Conservation (phyloP, 768 basidiomycete species). For the Clavaria fumosa region DNA sequence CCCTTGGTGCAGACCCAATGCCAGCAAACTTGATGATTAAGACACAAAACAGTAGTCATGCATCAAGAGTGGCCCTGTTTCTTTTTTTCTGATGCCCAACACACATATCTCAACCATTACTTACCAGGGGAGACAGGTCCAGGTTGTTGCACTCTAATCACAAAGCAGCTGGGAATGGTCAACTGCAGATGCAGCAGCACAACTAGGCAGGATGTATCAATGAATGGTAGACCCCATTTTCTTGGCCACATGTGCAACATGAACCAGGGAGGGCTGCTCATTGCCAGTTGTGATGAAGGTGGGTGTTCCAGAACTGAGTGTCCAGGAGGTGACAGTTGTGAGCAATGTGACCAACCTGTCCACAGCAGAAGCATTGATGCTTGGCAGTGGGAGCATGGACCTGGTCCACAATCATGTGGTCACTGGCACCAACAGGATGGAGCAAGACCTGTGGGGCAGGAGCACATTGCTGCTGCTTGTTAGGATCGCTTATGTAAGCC, state of each 20-base stretch:
- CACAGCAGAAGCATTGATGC: no score
- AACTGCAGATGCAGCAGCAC: constrained; percentile 56
- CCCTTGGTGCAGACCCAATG: constrained; percentile 23
- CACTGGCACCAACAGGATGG: no score
- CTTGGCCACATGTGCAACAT: constrained; percentile 57
- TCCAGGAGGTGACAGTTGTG: no score
- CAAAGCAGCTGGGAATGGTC: constrained; percentile 51
- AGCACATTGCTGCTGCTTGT: no score
- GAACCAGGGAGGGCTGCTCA: no score
- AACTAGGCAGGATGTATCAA: constrained; percentile 50
- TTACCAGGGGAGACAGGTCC: constrained; percentile 60
- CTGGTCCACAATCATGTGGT: no score
- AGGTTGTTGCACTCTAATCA: constrained; percentile 48
- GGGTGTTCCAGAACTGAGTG: no score
- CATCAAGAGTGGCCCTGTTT: constrained; percentile 49
- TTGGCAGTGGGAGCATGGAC: no score
- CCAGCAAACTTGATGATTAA: constrained; percentile 46
- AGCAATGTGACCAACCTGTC: no score
- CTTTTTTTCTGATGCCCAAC: constrained; percentile 4
- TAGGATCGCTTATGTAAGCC: no score
- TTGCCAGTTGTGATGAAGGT: no score
- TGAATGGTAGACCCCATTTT: constrained; percentile 46
- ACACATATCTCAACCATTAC: constrained; percentile 15
- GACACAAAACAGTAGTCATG: constrained; percentile 38
- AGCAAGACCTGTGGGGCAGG: no score